Evolutionary conservation across 345 rosid species (phyloP).

Genomic region (Euphorbia peplus): DNA sequence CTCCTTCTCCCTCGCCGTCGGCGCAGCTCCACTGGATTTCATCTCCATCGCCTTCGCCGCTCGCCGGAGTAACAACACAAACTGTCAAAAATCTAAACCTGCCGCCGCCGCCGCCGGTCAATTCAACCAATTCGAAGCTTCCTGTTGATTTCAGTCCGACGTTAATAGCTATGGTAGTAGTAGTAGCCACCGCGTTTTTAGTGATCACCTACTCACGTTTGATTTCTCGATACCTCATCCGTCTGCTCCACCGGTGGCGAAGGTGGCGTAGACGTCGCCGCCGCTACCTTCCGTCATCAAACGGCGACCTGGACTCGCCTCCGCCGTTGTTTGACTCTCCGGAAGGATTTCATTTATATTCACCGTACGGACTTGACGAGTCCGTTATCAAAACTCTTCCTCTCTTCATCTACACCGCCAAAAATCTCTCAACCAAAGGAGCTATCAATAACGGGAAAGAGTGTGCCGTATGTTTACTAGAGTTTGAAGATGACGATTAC

Average conservation of each 20-base stretch:
- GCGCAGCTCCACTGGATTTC: conserved; percentile 8
- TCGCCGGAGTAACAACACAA: neutral
- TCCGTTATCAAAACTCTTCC: conserved; percentile 82
- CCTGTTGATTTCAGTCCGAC: conserved; percentile 86
- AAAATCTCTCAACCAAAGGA: conserved; percentile 18
- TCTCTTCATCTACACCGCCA: conserved; percentile 50
- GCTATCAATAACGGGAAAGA: conserved; percentile 29
- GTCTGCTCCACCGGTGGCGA: conserved; percentile 43
- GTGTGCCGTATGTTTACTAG: conserved; percentile 86
- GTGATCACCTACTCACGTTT: conserved; percentile 75
- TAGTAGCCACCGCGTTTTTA: conserved; percentile 71
- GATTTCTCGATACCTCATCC: conserved; percentile 60
- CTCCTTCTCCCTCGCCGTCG: conserved; percentile 14
- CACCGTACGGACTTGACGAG: conserved; percentile 84
- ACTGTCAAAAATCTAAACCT: conserved; percentile 13
- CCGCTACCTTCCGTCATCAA: conserved; percentile 44
- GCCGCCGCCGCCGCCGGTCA: conserved; percentile 10
- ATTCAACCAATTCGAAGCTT: conserved; percentile 30
- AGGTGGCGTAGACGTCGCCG: conserved; percentile 43
- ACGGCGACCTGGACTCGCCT: conserved; percentile 51
- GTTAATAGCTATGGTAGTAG: conserved; percentile 85
- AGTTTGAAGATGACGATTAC: conserved; percentile 76
- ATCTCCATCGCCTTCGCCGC: conserved; percentile 23
- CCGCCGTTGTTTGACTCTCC: conserved; percentile 44
- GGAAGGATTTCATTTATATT: conserved; percentile 39